phyloP scores from a whole-genome alignment of 306 rosid species.

The Cucurbita argyrosperma region DNA sequence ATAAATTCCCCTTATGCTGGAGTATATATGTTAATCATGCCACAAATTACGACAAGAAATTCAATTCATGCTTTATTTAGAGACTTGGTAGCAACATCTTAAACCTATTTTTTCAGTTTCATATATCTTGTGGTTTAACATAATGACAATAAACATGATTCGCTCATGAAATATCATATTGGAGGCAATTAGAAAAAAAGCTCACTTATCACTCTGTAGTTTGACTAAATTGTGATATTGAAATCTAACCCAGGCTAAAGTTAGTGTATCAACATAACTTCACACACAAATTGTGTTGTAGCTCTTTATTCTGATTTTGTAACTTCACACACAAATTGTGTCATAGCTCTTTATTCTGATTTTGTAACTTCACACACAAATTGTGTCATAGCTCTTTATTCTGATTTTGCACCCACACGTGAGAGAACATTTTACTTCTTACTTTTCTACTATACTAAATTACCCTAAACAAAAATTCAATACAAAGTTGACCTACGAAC shows the following conservation, averaged over 20 bases:
- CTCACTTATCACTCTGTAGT: not conserved
- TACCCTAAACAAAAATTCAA: not conserved
- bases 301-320: too few relatives aligned
- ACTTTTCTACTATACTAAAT: not conserved
- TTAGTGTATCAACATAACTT: not conserved
- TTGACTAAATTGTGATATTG: not conserved
- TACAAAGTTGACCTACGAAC: not conserved
- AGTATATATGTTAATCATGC: not conserved
- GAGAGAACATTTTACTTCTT: not conserved
- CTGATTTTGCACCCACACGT: not conserved
- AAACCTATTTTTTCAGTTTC: not conserved
- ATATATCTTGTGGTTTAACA: not conserved
- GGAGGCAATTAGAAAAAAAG: not conserved
- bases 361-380: not conserved
- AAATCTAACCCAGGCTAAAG: not conserved
- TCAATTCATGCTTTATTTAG: not conserved
- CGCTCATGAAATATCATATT: not conserved
- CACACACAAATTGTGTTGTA: too few relatives aligned
- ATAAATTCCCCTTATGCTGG: not conserved
- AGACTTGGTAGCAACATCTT: not conserved
- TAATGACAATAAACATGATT: not conserved
- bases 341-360: not conserved
- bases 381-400: not conserved
- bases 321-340: not conserved
- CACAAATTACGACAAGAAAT: not conserved